phyloP scores from a whole-genome alignment of 176 grass and related monocot genomes.

The Musa itinerans region DNA sequence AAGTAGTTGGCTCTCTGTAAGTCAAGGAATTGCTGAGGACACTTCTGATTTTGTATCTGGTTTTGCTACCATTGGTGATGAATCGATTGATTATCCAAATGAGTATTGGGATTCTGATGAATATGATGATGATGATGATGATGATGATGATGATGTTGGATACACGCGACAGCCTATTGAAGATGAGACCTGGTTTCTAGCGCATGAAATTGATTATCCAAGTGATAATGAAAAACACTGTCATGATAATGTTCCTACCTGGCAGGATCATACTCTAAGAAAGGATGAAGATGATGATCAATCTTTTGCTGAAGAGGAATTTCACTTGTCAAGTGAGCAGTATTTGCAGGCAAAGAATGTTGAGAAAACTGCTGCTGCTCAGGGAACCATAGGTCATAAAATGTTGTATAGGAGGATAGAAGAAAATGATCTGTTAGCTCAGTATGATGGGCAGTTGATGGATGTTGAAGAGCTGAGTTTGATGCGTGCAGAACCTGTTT shows the following conservation, averaged over 20 bases:
- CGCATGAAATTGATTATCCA: constrained; percentile 97
- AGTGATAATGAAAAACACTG: constrained; percentile 85
- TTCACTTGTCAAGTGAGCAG: constrained; percentile 77
- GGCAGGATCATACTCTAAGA: constrained; percentile 44
- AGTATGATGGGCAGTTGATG: constrained; percentile 31
- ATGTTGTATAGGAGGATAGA: background rate
- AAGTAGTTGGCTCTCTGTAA: constrained; percentile 77
- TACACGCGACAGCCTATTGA: constrained; percentile 96
- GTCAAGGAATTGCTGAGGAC: constrained; percentile 95
- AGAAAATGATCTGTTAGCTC: constrained; percentile 8
- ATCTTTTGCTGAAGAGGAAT: constrained; percentile 90
- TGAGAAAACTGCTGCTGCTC: background rate
- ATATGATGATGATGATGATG: constrained; percentile 84
- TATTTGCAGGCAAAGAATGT: constrained; percentile 29
- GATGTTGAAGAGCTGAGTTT: constrained; percentile 91
- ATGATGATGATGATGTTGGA: constrained; percentile 92
- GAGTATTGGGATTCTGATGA: constrained; percentile 99
- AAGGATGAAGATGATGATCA: constrained; percentile 82
- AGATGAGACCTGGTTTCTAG: constrained; percentile 95
- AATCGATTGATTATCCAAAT: constrained; percentile 81
- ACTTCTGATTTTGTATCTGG: constrained; percentile 78
- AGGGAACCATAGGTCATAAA: background rate
- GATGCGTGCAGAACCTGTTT: constrained; percentile 90
- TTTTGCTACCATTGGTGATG: constrained; percentile 74
- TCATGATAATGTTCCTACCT: constrained; percentile 37